Conservation (phyloP, 2,329 filamentous ascomycete genomes). For the Verticillium dahliae region DNA sequence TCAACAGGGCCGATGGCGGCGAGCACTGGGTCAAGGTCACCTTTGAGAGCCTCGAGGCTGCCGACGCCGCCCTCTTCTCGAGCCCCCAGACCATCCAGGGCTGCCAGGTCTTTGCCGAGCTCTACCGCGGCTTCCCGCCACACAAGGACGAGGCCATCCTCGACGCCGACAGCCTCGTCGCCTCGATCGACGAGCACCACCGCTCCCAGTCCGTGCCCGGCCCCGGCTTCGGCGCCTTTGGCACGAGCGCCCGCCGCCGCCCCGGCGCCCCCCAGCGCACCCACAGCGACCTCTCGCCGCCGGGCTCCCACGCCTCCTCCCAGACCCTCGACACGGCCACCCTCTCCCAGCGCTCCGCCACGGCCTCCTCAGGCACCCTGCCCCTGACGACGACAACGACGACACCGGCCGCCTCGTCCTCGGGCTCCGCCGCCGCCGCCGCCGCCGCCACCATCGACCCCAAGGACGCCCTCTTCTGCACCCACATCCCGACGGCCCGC, state of each 20-base stretch:
- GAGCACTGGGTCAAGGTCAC: conserved; percentile 89
- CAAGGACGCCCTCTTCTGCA: conserved; percentile 37
- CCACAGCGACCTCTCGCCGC: conserved; percentile 28
- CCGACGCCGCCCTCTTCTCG: conserved; percentile 60
- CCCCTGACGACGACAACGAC: not conserved
- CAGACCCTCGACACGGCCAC: conserved; percentile 53
- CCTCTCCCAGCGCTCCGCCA: conserved; percentile 26
- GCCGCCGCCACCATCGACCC: conserved; percentile 26
- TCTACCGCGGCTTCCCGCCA: conserved; percentile 60
- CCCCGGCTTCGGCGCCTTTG: conserved; percentile 9
- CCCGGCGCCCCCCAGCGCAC: conserved; percentile 22
- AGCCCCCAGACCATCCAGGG: conserved; percentile 69
- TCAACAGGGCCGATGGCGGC: conserved; percentile 76
- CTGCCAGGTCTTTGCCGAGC: conserved; percentile 63
- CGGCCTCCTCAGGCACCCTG: conserved; percentile 19
- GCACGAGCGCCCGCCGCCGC: conserved; percentile 17
- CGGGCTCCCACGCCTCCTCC: conserved; percentile 43
- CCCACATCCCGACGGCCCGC: conserved; percentile 60
- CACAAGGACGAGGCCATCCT: conserved; percentile 57
- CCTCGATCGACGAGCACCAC: conserved; percentile 20
- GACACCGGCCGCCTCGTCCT: not conserved
- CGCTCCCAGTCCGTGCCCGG: conserved; percentile 30
- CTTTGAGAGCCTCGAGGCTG: conserved; percentile 67
- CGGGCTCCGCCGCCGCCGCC: conserved; percentile 37
- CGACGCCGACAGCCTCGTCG: conserved; percentile 35